phyloP scores from a whole-genome alignment of 108 stramenopile genomes.

The Skeletonema tropicum region DNA sequence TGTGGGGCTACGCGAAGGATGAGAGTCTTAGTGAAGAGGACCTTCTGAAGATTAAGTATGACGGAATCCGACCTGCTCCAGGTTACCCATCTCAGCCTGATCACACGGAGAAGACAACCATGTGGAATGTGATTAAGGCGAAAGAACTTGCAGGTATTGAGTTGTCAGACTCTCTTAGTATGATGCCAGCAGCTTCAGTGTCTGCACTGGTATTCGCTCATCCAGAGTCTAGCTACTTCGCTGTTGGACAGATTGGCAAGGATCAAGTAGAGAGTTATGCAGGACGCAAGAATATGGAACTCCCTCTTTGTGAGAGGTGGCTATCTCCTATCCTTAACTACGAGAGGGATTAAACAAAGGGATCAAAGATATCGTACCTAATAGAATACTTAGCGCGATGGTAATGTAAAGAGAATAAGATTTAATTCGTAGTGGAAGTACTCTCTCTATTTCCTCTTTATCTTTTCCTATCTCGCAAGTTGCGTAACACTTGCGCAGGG shows the following conservation, averaged over 20 bases:
- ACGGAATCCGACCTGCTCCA: slow-evolving; percentile 99
- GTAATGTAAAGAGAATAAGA: not conserved
- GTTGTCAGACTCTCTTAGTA: slow-evolving; percentile 93
- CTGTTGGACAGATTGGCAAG: slow-evolving; percentile 98
- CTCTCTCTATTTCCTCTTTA: no score
- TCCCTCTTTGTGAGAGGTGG: slow-evolving; percentile 92
- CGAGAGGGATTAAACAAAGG: slow-evolving; percentile 78
- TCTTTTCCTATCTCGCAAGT: no score
- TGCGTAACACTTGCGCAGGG: no score
- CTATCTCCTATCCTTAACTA: slow-evolving; percentile 97
- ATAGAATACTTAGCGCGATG: not conserved
- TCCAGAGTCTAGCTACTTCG: slow-evolving; percentile 95
- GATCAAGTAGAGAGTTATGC: slow-evolving; percentile 99
- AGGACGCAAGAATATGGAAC: slow-evolving; percentile 88
- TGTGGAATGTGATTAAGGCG: slow-evolving; percentile 97
- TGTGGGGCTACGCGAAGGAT: slow-evolving; percentile 97
- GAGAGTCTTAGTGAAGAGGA: slow-evolving; percentile 90
- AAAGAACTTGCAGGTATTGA: slow-evolving; percentile 92
- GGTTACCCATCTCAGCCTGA: slow-evolving; percentile 99
- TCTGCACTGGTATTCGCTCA: slow-evolving; percentile 98
- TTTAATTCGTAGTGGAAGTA: no score
- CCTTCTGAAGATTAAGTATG: slow-evolving; percentile 98
- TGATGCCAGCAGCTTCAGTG: slow-evolving; percentile 99
- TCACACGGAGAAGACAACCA: slow-evolving; percentile 98
- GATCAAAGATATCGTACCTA: not conserved